Percentiles rank a stretch among this genome's conserved stretches.
Evolutionary conservation across 805 yeast genomes (phyloP).

Genomic region (Yarrowia osloensis): DNA sequence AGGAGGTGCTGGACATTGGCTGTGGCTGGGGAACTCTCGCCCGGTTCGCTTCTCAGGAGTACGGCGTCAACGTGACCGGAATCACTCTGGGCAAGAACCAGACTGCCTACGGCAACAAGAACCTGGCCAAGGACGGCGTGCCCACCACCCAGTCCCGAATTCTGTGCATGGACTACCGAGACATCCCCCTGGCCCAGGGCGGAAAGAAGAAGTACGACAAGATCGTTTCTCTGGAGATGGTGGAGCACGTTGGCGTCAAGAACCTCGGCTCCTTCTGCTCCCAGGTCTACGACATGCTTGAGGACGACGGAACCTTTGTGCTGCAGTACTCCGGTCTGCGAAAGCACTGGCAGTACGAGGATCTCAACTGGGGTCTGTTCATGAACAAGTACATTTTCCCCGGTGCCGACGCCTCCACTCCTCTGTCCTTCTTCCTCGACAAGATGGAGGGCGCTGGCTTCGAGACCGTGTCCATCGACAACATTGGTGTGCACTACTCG

Average conservation of each 20-base stretch:
- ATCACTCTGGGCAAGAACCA: constrained; percentile 87
- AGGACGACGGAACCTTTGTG: constrained; percentile 86
- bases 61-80: constrained; percentile 87
- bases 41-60: constrained; percentile 74
- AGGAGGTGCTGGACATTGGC: constrained; percentile 77
- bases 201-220: constrained; percentile 64
- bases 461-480: constrained; percentile 80
- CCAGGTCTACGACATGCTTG: constrained; percentile 84
- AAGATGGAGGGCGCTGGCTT: constrained; percentile 81
- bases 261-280: constrained; percentile 71
- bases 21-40: constrained; percentile 98
- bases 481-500: constrained; percentile 90
- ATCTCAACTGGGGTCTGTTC: constrained; percentile 89
- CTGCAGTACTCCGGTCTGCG: constrained; percentile 89
- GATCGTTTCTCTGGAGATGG: constrained; percentile 91
- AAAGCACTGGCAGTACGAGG: constrained; percentile 93
- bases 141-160: constrained; percentile 68
- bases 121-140: constrained; percentile 69
- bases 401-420: constrained; percentile 96
- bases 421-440: constrained; percentile 77
- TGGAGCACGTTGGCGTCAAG: constrained; percentile 93
- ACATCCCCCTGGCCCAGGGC: constrained; percentile 73
- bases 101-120: constrained; percentile 82
- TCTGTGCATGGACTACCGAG: constrained; percentile 86
- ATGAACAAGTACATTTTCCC: constrained; percentile 97